Base-by-base conservation (phyloP, 2,329 filamentous ascomycete species). In the Dactylellina sp. region DNA sequence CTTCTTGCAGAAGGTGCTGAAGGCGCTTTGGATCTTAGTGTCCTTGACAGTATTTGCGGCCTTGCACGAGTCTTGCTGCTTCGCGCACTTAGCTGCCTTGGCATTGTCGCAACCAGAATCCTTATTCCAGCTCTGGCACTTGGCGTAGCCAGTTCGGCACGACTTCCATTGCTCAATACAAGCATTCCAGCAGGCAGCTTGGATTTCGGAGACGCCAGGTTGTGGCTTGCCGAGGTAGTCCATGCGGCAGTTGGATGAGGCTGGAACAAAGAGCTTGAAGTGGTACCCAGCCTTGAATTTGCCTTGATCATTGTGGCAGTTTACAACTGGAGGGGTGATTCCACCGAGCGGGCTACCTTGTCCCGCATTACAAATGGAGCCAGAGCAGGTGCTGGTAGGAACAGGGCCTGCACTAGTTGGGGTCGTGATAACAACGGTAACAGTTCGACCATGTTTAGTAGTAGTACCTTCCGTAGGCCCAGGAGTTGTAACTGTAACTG, bases 81-180 rank as follows among this genome's bases (percentile, higher is more conserved):
- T 40, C 5, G 37, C 37, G 37, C n/a, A 12, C 37, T 40, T 40
- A 12, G 11, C 9, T 14, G 37, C 37, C 14, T 40, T 46, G 3
- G 42, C 42, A 22, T 16, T 46, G 42, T 24, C 16, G 5, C 55
- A 60, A 44, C 40, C 44, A 25, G 20, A 7, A 28, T 37, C 44
- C 12, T 32, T 24, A n/a, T 47, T 60, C 7, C 55, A 60, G 22
- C 35, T 24, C 44, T 60, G 12, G 55, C 42, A 47, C 9, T 32
- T 32, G 28, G 55, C 55, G 9, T 47, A 60, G 5, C 14, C 40
- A 1, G 24, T 47, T 37, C 47, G 47, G 44, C 57, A 61, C 7
- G 14, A 16, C 18, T 61, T 50, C 11, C 16, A 25, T 35, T 59
- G 53, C 53, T 59, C 53, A 22, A 59, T 35, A 22, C 57, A 61